Base-by-base conservation (phyloP, 1,284 basidiomycete species). In the Pterula multifida region DNA sequence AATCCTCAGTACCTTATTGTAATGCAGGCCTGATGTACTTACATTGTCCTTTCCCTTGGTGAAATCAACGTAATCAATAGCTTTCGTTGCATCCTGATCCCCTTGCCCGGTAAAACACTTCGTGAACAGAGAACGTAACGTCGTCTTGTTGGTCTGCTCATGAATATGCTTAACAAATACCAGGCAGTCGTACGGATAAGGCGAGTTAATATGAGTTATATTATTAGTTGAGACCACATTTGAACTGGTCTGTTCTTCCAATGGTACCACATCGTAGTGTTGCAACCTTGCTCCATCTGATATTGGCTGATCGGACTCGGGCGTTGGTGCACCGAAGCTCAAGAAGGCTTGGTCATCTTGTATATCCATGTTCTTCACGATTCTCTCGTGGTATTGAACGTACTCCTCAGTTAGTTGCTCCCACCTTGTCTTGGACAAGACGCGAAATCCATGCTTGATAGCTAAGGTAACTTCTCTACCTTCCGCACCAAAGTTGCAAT, bases 11-110 rank as follows among this genome's bases (percentile, higher is more conserved):
- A 26, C 49, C 28, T 46, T 26, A 11, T 26, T 36, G 12, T 2
- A 25, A 36, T 15, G 47, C 24, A 44, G 39, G 45, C 44, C 13
- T 28, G 49, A 28, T 39, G 35, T 21, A 66, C 76, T 47, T 58
- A 86, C 85, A 13, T 73, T 73, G 53, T 86, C 77, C 68, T 81
- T 78, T n/a, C 83, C 81, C 60, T 87, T 88, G 55, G 63, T 76
- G 60, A 77, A 88, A 61, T 90, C 86, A 22, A 88, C 73, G 53
- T 89, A 90, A 58, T 88, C 81, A 24, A 89, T 61, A 0, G 67
- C 71, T 2, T 63, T 55, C 15, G 52, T 48, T 13, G 48, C 19
- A 1, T 54, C 26, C n/a, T n/a, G n/a, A n/a, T n/a, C n/a, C 9
- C 50, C 57, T 11, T 57, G 55, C 3, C 60, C 62, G 26, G 58